Evolutionary conservation across 148 eudicot genomes (phyloP), one percentile per base, ranked within the genome.

Genomic region (Camellia japonica): DNA sequence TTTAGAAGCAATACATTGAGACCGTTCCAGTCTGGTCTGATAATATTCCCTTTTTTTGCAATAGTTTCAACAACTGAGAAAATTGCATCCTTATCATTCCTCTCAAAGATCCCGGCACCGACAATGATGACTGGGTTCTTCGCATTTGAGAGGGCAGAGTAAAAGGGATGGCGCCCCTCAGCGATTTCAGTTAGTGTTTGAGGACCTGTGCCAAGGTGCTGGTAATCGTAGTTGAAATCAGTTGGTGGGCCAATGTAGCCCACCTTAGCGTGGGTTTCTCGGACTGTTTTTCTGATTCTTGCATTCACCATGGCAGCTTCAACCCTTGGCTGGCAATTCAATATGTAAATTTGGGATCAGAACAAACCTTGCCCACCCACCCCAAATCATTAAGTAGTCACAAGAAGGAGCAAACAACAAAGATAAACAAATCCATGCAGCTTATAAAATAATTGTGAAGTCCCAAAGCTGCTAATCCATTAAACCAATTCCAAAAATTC

Each of bases 241-340:
- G 91, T 73, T 62, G 93, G 82, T 64, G 97, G 93, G 79, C 98
- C 98, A 72, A 95, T 80, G 30, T 95, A 95, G 47, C 93, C 98
- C 47, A 95, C 98, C 86, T 87, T 95, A 16, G 97, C 97, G 47
- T 76, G 85, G 52, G 84, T 91, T 76, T 88, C 88, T 56, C 89
- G 83, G 3, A 88, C 99, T 42, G 95, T 86, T 87, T 96, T 96
- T n/a, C 88, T 86, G 81, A 96, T 96, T 86, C 98, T 87, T 80
- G 99, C 98, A 88, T 96, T 96, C 43, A 96, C 99, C 95, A 96
- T 92, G 54, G 98, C 97, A 86, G 98, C 99, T 86, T 96, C 99
- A 30, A 96, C 95, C 71, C 99, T 90, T 80, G 99, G 99, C 99
- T 96, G 95, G 56, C n/a, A 87, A 80, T 77, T 49, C 12, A 71